Evolutionary conservation across 176 grass and related monocot species (phyloP).

Genomic region (Stipa capillata): DNA sequence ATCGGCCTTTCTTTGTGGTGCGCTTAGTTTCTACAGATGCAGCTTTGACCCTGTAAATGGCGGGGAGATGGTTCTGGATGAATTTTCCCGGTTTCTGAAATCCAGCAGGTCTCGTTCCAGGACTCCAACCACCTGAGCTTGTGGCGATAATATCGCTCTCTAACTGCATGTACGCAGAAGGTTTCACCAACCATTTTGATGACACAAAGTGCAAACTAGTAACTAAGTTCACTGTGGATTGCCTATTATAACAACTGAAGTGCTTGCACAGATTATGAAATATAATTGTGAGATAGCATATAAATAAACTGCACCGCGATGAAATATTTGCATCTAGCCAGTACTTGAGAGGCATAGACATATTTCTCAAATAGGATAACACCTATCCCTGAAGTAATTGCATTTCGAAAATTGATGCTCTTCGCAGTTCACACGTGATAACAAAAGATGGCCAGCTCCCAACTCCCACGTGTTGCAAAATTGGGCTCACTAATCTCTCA

Average conservation of each 20-base stretch:
- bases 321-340: neutral
- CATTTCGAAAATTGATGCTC: neutral
- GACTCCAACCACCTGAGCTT: neutral
- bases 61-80: slow-evolving; percentile 43
- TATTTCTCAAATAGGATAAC: neutral
- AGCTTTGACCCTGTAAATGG: slow-evolving; percentile 58
- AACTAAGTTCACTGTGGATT: neutral
- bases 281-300: neutral
- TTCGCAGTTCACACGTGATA: neutral
- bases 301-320: neutral
- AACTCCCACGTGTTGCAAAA: neutral
- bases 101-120: neutral
- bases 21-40: slow-evolving; percentile 60
- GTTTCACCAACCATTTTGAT: neutral
- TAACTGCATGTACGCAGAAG: neutral
- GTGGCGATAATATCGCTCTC: neutral
- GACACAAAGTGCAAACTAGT: neutral
- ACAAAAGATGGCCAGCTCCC: no score
- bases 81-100: slow-evolving; percentile 46
- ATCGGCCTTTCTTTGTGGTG: neutral
- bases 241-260: neutral
- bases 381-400: neutral
- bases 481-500: neutral
- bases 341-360: neutral
- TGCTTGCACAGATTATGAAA: neutral